Conservation (phyloP, 805 yeast genomes). For the Clavispora phyllophila region DNA sequence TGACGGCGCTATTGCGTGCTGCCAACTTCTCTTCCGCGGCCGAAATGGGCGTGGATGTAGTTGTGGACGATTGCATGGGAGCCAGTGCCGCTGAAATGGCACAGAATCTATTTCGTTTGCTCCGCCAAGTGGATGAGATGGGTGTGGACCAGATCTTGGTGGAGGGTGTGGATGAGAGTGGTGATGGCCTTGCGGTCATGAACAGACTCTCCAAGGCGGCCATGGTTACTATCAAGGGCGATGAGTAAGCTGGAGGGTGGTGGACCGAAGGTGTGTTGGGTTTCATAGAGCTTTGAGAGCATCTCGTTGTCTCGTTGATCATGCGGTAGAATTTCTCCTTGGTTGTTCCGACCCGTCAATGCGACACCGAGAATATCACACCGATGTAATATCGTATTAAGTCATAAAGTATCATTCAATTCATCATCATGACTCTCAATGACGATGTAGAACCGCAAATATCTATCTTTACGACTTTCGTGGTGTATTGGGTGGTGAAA, state of each 20-base stretch:
- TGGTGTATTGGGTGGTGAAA: too few relatives aligned
- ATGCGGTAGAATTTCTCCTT: too few relatives aligned
- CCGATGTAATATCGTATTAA: too few relatives aligned
- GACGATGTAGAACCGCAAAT: too few relatives aligned
- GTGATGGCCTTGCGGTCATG: conserved; percentile 93
- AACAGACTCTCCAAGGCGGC: conserved; percentile 87
- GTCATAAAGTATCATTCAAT: too few relatives aligned
- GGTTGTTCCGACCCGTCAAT: too few relatives aligned
- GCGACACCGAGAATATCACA: too few relatives aligned
- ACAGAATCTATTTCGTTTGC: conserved; percentile 61
- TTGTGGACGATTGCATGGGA: conserved; percentile 39
- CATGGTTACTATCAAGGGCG: conserved; percentile 31
- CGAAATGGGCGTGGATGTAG: conserved; percentile 12
- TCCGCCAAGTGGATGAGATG: conserved; percentile 71
- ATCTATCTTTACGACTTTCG: too few relatives aligned
- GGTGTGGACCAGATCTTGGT: conserved; percentile 71
- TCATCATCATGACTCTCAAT: too few relatives aligned
- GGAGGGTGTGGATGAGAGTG: conserved; percentile 70
- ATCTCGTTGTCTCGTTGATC: too few relatives aligned
- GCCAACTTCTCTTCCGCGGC: conserved; percentile 26
- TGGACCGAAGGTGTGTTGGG: neutral
- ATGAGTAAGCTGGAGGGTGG: neutral
- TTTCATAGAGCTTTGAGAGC: neutral
- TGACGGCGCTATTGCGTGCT: conserved; percentile 51
- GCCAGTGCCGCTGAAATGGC: conserved; percentile 57